These are phyloP conservation scores for Aureobasidium sp. DNA, from an alignment of 2,329 filamentous ascomycete species.

Conservation along the genomic window DNA sequence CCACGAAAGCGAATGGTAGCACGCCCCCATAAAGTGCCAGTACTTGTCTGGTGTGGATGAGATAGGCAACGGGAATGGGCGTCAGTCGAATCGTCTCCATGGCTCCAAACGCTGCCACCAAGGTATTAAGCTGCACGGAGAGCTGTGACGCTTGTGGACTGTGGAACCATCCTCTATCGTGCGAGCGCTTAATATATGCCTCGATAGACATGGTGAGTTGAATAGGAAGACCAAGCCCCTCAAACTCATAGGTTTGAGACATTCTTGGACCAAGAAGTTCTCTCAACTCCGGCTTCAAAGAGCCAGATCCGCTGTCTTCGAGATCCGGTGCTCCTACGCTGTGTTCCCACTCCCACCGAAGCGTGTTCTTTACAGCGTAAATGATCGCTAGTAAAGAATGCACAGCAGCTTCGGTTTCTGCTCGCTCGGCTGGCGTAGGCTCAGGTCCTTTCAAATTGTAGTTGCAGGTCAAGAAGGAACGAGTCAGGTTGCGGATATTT, in stretches of 20 bases:
- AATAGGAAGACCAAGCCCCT: conserved; percentile 53
- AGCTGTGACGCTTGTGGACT: conserved; percentile 53
- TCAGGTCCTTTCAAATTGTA: conserved; percentile 24
- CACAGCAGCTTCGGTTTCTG: conserved; percentile 53
- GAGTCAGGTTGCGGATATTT: conserved; percentile 52
- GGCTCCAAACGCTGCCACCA: conserved; percentile 53
- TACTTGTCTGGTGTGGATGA: conserved; percentile 60
- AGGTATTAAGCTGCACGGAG: conserved; percentile 49
- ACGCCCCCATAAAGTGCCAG: conserved; percentile 55
- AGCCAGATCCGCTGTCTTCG: conserved; percentile 8
- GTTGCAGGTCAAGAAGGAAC: conserved; percentile 48
- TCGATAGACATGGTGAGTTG: conserved; percentile 56
- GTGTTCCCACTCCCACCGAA: conserved; percentile 53
- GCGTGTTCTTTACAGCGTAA: conserved; percentile 58
- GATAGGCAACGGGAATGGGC: conserved; percentile 56
- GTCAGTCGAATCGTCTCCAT: conserved; percentile 63
- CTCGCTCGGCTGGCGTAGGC: conserved; percentile 39
- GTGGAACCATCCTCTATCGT: conserved; percentile 53
- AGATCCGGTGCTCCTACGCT: conserved; percentile 29
- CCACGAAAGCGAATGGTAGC: conserved; percentile 57
- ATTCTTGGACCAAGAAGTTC: background rate
- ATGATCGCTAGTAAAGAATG: conserved; percentile 55
- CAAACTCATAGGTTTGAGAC: conserved; percentile 43
- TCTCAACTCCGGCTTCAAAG: conserved; percentile 5
- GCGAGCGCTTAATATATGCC: conserved; percentile 51